Evolutionary conservation across 768 basidiomycete genomes (phyloP), one percentile per base, ranked within the genome.

Genomic region (Tulasnella sp.): DNA sequence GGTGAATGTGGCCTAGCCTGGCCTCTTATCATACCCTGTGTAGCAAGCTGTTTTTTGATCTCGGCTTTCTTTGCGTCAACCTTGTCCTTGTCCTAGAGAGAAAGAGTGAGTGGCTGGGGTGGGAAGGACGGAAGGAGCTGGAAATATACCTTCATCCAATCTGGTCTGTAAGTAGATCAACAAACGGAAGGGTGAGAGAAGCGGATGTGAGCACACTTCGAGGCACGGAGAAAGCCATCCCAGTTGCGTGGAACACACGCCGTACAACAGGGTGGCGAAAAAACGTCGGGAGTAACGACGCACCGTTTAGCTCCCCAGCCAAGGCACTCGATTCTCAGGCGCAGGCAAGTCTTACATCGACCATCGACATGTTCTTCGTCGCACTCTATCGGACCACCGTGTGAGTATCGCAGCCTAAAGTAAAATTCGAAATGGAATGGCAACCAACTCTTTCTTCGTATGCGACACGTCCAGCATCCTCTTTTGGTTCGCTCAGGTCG

Each of bases 11-110:
- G 39, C 22, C 52, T 54, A 5, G 39, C 34, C 27, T 55, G 53
- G 0, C 54, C 54, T 25, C 54, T 49, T n/a, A 55, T 48, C 37
- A 43, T 54, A 33, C 52, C 52, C 53, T 53, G 52, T 28, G 25
- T 48, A n/a, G 33, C 40, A n/a, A 55, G 53, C n/a, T 53, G 54
- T 0, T 55, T 27, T 35, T 55, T 55, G 50, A 55, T 55, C 54
- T 55, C 28, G 34, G 40, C 49, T 29, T 41, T 41, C 35, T 51
- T 51, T 24, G 28, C 39, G 33, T 51, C 49, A n/a, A 51, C 49
- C 20, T 39, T 42, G 29, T 51, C 44, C 49, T 42, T 51, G 29
- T 51, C 49, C 49, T 51, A 43, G 25, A 25, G 24, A 16, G 6
- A 32, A 31, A 42, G 22, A 24, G 25, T 20, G 42, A 25, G 39